Percentiles rank a stretch among this genome's conserved stretches.
These are phyloP conservation scores for Alternaria gansuensis DNA, from an alignment of 2,329 filamentous ascomycete species.

Conservation along the genomic window DNA sequence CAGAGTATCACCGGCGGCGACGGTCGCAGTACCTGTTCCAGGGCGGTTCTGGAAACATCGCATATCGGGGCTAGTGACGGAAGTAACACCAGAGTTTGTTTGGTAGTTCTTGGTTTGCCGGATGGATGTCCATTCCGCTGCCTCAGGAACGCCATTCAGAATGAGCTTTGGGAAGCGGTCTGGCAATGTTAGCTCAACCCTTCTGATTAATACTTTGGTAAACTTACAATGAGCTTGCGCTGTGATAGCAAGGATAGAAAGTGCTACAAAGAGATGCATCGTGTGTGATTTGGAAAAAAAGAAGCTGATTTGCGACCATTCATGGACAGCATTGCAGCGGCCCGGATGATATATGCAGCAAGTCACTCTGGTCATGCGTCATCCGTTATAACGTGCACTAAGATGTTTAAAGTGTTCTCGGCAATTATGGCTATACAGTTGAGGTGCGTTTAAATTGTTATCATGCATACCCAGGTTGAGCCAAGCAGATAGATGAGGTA, in stretches of 20 bases:
- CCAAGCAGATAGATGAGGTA: slow-evolving; percentile 1
- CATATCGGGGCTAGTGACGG: slow-evolving; percentile 59
- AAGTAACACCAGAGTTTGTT: slow-evolving; percentile 60
- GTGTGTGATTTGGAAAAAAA: not conserved
- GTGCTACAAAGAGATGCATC: slow-evolving; percentile 5
- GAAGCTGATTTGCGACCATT: not conserved
- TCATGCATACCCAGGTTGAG: slow-evolving; percentile 1
- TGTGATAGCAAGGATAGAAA: not conserved
- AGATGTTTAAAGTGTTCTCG: not conserved
- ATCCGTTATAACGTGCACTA: not conserved
- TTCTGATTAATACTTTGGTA: not conserved
- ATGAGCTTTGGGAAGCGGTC: slow-evolving; percentile 42
- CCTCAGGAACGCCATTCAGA: slow-evolving; percentile 43
- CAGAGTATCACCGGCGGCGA: slow-evolving; percentile 58
- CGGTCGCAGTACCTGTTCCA: slow-evolving; percentile 54
- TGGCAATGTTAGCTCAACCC: slow-evolving; percentile 9
- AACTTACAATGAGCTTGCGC: slow-evolving; percentile 7
- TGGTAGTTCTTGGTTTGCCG: slow-evolving; percentile 62
- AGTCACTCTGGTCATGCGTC: slow-evolving; percentile 1
- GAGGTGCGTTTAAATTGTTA: not conserved
- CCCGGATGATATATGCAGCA: not conserved
- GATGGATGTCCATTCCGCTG: slow-evolving; percentile 57
- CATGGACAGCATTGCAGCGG: not conserved
- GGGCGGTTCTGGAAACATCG: slow-evolving; percentile 61
- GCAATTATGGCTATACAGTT: slow-evolving; percentile 5